Evolutionary conservation across 2,329 filamentous ascomycete species (phyloP).

Genomic region (Teratosphaeria epicoccoides): DNA sequence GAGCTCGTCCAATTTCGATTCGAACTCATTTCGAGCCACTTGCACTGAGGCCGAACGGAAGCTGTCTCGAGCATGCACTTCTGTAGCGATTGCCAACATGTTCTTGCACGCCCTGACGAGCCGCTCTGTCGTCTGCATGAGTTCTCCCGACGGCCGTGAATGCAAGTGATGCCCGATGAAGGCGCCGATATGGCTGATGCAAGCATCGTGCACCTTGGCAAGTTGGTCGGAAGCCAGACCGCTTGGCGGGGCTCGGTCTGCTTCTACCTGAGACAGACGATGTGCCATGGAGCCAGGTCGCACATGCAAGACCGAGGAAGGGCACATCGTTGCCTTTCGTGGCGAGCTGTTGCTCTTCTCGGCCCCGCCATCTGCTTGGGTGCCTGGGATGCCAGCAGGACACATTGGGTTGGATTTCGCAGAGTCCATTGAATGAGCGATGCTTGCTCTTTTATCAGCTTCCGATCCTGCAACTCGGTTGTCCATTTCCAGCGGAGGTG

Average conservation of each 20-base stretch:
- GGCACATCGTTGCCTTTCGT: not conserved
- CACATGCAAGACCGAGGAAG: not conserved
- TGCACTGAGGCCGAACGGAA: constrained; percentile 56
- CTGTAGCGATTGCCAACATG: constrained; percentile 68
- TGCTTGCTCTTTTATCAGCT: not conserved
- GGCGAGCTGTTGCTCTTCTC: not conserved
- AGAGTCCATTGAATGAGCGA: not conserved
- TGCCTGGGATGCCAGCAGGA: not conserved
- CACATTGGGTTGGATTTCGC: not conserved
- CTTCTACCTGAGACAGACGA: constrained; percentile 19
- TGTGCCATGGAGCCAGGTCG: constrained; percentile 14
- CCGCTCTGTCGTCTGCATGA: constrained; percentile 71
- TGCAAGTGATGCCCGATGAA: constrained; percentile 92
- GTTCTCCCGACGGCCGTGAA: constrained; percentile 76
- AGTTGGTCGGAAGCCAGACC: constrained; percentile 77
- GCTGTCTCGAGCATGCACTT: constrained; percentile 67
- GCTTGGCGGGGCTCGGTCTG: constrained; percentile 28
- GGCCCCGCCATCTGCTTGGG: not conserved
- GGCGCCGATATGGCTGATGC: constrained; percentile 80
- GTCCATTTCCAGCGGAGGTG: not conserved
- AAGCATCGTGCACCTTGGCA: constrained; percentile 70
- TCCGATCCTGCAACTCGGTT: not conserved
- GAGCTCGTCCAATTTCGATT: constrained; percentile 66
- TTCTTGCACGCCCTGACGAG: constrained; percentile 72
- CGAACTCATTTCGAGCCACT: constrained; percentile 64